phyloP scores from a whole-genome alignment of 805 yeast genomes.

The Metschnikowia shivogae region DNA sequence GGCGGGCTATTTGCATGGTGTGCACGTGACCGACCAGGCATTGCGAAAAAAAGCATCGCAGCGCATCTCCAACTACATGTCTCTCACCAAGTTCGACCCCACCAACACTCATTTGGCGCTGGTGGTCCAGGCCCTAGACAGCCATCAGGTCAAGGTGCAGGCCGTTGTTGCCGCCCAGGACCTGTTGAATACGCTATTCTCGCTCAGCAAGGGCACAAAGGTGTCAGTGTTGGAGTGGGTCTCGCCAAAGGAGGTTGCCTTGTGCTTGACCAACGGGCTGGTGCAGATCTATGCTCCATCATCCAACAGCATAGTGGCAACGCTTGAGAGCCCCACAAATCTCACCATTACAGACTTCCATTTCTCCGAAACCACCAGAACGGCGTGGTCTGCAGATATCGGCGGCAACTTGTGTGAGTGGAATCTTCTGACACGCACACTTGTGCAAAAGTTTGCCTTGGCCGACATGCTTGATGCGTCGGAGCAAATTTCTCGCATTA shows the following conservation, averaged over 20 bases:
- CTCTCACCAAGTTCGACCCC: constrained; percentile 54
- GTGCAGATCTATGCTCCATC: constrained; percentile 65
- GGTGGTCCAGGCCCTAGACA: constrained; percentile 63
- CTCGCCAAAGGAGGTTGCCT: constrained; percentile 43
- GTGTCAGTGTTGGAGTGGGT: constrained; percentile 56
- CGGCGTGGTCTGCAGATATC: constrained; percentile 58
- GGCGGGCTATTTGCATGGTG: too few relatives aligned
- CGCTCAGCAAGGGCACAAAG: constrained; percentile 48
- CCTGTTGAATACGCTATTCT: constrained; percentile 44
- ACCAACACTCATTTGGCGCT: constrained; percentile 60
- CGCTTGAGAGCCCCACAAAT: constrained; percentile 43
- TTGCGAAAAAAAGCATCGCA: constrained; percentile 6
- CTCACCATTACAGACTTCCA: constrained; percentile 49
- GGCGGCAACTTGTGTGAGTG: constrained; percentile 59
- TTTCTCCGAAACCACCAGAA: constrained; percentile 36
- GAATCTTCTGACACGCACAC: constrained; percentile 46
- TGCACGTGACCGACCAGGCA: constrained; percentile 3
- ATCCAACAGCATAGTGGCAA: constrained; percentile 52
- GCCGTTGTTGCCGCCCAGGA: constrained; percentile 42
- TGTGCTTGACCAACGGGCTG: constrained; percentile 65
- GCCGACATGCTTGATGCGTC: constrained; percentile 31
- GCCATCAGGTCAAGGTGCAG: constrained; percentile 65
- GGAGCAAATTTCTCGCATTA: constrained; percentile 30
- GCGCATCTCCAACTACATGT: constrained; percentile 5
- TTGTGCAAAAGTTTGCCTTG: constrained; percentile 40